These are phyloP conservation scores for Thalassiosira sp. DNA, from an alignment of 352 stramenopile genomes.

Conservation along the genomic window DNA sequence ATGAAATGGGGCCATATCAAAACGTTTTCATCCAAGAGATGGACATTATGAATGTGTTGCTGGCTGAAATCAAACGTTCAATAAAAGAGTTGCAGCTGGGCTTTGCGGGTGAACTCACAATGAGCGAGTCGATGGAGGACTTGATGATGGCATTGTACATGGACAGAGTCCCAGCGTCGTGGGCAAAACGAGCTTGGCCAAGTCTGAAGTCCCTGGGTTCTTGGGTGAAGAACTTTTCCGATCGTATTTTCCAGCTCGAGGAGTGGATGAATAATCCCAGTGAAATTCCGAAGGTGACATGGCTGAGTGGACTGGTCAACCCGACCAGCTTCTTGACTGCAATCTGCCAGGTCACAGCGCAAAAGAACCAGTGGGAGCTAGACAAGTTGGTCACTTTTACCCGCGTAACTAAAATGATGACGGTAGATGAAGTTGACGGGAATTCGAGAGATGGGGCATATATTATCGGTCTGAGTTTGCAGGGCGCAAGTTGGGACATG, in stretches of 20 bases:
- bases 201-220: slow-evolving; percentile 88
- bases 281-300: slow-evolving; percentile 95
- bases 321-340: slow-evolving; percentile 96
- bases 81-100: slow-evolving; percentile 95
- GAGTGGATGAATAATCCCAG: slow-evolving; percentile 95
- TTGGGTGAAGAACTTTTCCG: slow-evolving; percentile 93
- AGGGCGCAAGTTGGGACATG: slow-evolving; percentile 94
- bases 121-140: slow-evolving; percentile 96
- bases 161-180: slow-evolving; percentile 88
- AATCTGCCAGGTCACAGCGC: slow-evolving; percentile 96
- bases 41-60: slow-evolving; percentile 95
- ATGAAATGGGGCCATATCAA: slow-evolving; percentile 93
- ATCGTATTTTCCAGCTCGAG: slow-evolving; percentile 91
- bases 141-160: slow-evolving; percentile 93
- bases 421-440: slow-evolving; percentile 86
- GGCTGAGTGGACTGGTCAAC: slow-evolving; percentile 93
- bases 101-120: slow-evolving; percentile 96
- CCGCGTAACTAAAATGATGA: slow-evolving; percentile 93
- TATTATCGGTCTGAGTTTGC: slow-evolving; percentile 92
- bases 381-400: slow-evolving; percentile 97
- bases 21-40: slow-evolving; percentile 98
- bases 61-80: slow-evolving; percentile 93
- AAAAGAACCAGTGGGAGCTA: slow-evolving; percentile 95
- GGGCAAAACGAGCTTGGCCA: slow-evolving; percentile 94
- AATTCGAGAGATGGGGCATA: slow-evolving; percentile 91